Evolutionary conservation across 257 asterid species (phyloP).

Genomic region (Asclepias syriaca): DNA sequence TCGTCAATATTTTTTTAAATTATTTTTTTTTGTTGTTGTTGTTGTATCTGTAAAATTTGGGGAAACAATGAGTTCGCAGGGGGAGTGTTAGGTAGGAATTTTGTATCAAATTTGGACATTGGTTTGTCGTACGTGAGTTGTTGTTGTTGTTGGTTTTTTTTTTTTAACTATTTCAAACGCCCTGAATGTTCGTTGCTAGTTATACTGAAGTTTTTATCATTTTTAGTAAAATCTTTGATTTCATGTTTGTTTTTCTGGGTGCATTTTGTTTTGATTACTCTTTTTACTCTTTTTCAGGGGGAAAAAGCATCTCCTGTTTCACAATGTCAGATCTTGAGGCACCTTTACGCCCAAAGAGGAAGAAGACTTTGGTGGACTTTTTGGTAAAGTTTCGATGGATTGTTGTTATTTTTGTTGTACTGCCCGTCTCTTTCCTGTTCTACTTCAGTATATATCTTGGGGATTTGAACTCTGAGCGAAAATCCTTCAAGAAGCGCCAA

Average conservation of each 20-base stretch:
- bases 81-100: background rate
- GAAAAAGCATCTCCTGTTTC: constrained; percentile 4
- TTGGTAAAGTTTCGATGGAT: constrained; percentile 89
- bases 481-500: constrained; percentile 66
- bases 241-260: background rate
- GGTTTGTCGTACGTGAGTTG: background rate
- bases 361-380: constrained; percentile 77
- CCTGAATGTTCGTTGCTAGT: background rate
- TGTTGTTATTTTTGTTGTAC: constrained; percentile 74
- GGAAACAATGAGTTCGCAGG: background rate
- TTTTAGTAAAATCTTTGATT: background rate
- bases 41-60: background rate
- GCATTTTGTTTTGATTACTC: background rate
- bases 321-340: constrained; percentile 86
- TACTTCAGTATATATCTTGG: constrained; percentile 82
- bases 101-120: background rate
- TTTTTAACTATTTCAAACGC: background rate
- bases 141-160: background rate
- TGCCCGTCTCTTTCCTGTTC: constrained; percentile 67
- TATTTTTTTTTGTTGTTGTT: background rate
- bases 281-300: background rate
- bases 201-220: background rate
- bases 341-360: constrained; percentile 90
- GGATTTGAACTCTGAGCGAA: constrained; percentile 63
- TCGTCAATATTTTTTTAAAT: no score